phyloP scores from a whole-genome alignment of 345 rosid species.

The Populus deltoides region DNA sequence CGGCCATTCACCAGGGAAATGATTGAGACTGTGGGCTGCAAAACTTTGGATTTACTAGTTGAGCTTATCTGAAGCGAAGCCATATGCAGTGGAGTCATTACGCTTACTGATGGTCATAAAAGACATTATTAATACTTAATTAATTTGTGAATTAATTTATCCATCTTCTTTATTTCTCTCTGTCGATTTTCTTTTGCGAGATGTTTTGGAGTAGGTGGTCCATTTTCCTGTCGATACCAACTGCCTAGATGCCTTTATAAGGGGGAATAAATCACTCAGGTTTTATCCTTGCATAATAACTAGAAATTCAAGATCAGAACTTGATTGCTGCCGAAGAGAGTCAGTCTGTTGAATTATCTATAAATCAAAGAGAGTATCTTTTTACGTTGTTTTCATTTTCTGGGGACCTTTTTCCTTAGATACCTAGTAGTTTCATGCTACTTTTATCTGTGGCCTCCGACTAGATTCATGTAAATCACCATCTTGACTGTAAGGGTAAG shows the following conservation, averaged over 20 bases:
- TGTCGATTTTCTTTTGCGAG: constrained; percentile 4
- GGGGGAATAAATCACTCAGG: not conserved
- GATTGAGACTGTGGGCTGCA: constrained; percentile 12
- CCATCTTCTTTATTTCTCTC: not conserved
- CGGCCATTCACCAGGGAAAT: constrained; percentile 24
- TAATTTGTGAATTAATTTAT: not conserved
- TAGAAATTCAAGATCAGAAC: too few species aligned
- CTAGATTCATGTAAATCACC: not conserved
- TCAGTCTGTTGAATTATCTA: too few species aligned
- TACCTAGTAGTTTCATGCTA: not conserved
- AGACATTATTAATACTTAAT: not conserved
- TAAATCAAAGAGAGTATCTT: not conserved
- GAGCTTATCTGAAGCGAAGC: not conserved
- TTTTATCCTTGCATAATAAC: not conserved
- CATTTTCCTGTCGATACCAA: not conserved
- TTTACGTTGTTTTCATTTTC: too few species aligned
- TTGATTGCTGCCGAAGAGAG: not conserved
- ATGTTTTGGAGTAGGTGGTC: not conserved
- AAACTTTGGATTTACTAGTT: not conserved
- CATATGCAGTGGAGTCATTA: too few species aligned
- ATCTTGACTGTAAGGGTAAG: not conserved
- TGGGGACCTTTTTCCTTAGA: not conserved
- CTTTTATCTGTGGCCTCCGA: not conserved
- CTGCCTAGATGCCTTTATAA: not conserved
- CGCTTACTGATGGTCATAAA: too few species aligned